Base-by-base conservation (phyloP, 176 grass and related monocot genomes). In the Rhynchospora tenuis region DNA sequence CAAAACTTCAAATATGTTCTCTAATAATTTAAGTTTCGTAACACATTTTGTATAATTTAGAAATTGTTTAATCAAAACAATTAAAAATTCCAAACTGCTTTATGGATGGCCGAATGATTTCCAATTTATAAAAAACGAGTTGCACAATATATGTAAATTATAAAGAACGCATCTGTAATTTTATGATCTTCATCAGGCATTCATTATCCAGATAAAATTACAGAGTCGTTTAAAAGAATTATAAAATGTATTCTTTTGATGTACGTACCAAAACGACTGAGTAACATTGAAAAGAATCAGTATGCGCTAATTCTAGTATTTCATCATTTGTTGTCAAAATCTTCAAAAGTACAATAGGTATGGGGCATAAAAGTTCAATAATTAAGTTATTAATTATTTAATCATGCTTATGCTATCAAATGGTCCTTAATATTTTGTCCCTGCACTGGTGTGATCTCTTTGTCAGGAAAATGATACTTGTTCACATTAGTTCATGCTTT, bases 401-500 rank as follows among this genome's bases (percentile, higher is more conserved):
- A 9, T 71, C 16, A 45, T 71, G 8, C 16, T 71, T 71, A 20
- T 71, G 38, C 67, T 71, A 45, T 71, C 31, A 71, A 71, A 44
- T 45, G 8, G 66, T 46, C 67, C 67, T 71, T 71, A 2, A 45
- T 4, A 4, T 24, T 61, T 61, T 71, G 38, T 71, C 67, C 38
- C 9, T n/a, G 17, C 1, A 71, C 67, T 45, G 67, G 8, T 71
- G 38, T 71, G 67, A 46, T 46, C 14, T 46, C 42, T 46, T 71
- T 71, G 19, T 71, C 67, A 71, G 67, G 67, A 46, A 71, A 71
- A 71, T 17, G 38, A 71, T 45, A 71, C 7, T 20, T 71, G 67
- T 71, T 71, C 22, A 9, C 16, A 1, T 15, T 46, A 46, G 67
- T 71, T 5, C 67, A 46, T 22, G 33, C 1, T 71, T 71, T 71